Evolutionary conservation across 306 rosid species (phyloP).

Genomic region (Psophocarpus tetragonolobus): DNA sequence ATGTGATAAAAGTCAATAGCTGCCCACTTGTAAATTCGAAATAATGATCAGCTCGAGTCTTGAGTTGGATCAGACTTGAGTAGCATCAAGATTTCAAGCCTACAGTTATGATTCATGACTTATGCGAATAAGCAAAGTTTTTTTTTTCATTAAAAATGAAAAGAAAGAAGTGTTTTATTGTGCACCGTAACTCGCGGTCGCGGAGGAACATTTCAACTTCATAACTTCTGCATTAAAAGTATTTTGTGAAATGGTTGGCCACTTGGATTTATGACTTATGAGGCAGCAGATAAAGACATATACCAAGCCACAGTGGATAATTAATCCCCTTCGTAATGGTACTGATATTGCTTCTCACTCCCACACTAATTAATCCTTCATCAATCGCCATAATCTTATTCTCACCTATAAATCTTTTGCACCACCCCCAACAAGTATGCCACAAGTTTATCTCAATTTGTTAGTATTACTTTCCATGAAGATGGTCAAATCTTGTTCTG

Average conservation of each 20-base stretch:
- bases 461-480: neutral
- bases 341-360: neutral
- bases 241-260: neutral
- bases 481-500: neutral
- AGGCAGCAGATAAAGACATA: conserved; percentile 15
- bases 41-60: neutral
- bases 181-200: conserved; percentile 24
- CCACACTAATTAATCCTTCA: neutral
- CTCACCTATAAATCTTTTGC: neutral
- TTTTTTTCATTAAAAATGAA: neutral
- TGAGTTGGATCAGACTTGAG: too few relatives aligned
- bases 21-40: neutral
- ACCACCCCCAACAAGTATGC: neutral
- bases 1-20: neutral
- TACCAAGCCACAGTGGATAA: neutral
- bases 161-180: neutral
- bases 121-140: neutral
- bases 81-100: neutral
- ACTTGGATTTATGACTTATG: neutral
- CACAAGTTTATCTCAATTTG: neutral
- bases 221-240: neutral
- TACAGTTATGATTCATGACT: neutral
- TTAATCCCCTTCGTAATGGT: neutral
- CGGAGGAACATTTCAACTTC: neutral
- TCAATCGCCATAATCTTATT: neutral